Base-by-base conservation (phyloP, 2,329 filamentous ascomycete species). In the Diplocarpon rosae region DNA sequence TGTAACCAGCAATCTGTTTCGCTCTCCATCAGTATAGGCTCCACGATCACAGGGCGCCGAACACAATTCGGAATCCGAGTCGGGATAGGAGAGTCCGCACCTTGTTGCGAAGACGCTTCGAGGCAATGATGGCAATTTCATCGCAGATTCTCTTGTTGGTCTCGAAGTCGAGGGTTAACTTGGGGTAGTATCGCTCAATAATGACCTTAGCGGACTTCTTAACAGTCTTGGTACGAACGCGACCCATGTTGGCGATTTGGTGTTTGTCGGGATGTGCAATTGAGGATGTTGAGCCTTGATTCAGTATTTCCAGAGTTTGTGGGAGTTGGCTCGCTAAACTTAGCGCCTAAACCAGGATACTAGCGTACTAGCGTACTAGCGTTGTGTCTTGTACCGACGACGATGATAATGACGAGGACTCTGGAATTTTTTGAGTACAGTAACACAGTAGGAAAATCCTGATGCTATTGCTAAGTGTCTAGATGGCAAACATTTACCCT, bases 61-160 rank as follows among this genome's bases (percentile, higher is more conserved):
- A 24, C 7, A 24, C 7, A 7, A 24, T 24, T 24, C 20, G 20
- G 20, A 24, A 24, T 24, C 20, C 20, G 20, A 24, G 20, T 24
- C 20, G 20, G 20, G 20, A 7, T 3, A 24, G 14, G 33, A 15
- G 33, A 15, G 15, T 5, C 49, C 54, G 39, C 57, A 93, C 86
- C 87, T 98, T 98, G 84, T 98, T 98, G 75, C 92, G 83, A 65
- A 98, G 84, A 68, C 93, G 83, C 86, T 98, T 98, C 63, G 85
- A 93, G 62, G 92, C 87, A 68, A 98, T 98, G 72, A 98, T 94
- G 66, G 92, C 92, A 64, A 98, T 92, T 76, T 98, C 92, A 88
- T 96, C 92, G 77, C 92, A 96, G 66, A 96, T 93, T 65, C 88
- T 80, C 85, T 95, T 95, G 85, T 95, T 95, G 80, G 86, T 95